phyloP scores from a whole-genome alignment of 2,329 filamentous ascomycete genomes.

The Periconia sp. region DNA sequence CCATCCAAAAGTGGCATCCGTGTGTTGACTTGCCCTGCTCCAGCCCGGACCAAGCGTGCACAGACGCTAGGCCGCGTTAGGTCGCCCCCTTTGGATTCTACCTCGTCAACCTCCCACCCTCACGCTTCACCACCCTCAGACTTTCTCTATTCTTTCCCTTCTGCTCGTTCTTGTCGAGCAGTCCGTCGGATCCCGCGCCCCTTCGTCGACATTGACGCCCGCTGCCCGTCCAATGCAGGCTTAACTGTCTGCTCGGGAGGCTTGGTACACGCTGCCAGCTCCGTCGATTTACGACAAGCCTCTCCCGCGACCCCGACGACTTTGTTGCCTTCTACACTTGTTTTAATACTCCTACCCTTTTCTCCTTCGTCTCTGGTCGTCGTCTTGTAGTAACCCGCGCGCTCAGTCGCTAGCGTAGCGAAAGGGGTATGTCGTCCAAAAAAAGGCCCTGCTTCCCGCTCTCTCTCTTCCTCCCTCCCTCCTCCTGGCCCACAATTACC shows the following conservation, averaged over 20 bases:
- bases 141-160: conserved; percentile 42
- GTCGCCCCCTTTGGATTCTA: conserved; percentile 4
- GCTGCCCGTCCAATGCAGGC: conserved; percentile 44
- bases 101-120: conserved; percentile 6
- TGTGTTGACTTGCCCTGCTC: conserved; percentile 21
- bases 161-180: conserved; percentile 34
- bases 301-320: conserved; percentile 38
- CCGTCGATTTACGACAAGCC: conserved; percentile 46
- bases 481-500: conserved; percentile 26
- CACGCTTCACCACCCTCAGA: conserved; percentile 28
- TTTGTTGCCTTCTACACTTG: conserved; percentile 42
- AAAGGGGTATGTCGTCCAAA: conserved; percentile 36
- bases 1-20: no score
- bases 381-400: conserved; percentile 22
- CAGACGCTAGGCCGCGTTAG: conserved; percentile 3
- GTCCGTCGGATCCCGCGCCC: conserved; percentile 12
- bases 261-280: conserved; percentile 50
- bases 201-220: conserved; percentile 28
- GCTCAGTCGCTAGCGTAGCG: conserved; percentile 15
- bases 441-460: no score
- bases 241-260: conserved; percentile 46
- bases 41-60: conserved; percentile 1
- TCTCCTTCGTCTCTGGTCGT: conserved; percentile 37
- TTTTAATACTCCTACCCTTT: conserved; percentile 44
- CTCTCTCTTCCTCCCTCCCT: conserved; percentile 20